Evolutionary conservation across 73 alveolate species (phyloP), one percentile per base, ranked within the genome.

Genomic region (Paramecium sexaurelia): DNA sequence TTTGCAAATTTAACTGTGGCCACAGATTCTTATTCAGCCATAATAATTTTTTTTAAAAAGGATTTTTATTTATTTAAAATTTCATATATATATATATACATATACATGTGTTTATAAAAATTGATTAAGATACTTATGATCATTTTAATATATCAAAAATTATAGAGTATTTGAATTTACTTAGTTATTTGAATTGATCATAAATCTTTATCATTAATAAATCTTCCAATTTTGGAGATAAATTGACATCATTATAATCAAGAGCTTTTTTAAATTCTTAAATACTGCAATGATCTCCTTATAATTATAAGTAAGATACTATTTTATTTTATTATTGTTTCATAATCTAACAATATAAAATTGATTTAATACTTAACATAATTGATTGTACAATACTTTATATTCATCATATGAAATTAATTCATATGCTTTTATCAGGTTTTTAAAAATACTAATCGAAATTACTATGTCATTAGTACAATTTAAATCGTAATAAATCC

Each of bases 1-100:
- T 75, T 88, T 68, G 94, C 94, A 33, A 29, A 78, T 24, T 78
- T 78, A 26, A 78, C 90, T 78, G 90, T 40, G 55, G 32, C 40
- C 22, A 78, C 90, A 29, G 43, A 78, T 78, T 78, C 90, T 43
- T 22, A 32, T 78, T 78, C 90, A 29, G 90, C 90, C 90, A 78
- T 78, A 33, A 78, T 78, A 24, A 78, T 78, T 22, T 78, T 78
- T 73, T 71, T 66, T 29, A 71, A 71, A 71, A 71, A 78, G 40
- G 90, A 78, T 78, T 78, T 78, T 78, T 40, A 36, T 40, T 78
- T 29, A 22, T 24, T 78, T 43, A 41, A 41, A 45, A 39, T 78
- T 78, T 78, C 67, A 51, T 51, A 51, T 51, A 51, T 47, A 47
- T 3, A 13, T 47, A 47, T 51, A 51, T 51, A 51, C 32, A 51